phyloP scores from a whole-genome alignment of 495 filamentous ascomycete species.

The Terfezia boudieri region DNA sequence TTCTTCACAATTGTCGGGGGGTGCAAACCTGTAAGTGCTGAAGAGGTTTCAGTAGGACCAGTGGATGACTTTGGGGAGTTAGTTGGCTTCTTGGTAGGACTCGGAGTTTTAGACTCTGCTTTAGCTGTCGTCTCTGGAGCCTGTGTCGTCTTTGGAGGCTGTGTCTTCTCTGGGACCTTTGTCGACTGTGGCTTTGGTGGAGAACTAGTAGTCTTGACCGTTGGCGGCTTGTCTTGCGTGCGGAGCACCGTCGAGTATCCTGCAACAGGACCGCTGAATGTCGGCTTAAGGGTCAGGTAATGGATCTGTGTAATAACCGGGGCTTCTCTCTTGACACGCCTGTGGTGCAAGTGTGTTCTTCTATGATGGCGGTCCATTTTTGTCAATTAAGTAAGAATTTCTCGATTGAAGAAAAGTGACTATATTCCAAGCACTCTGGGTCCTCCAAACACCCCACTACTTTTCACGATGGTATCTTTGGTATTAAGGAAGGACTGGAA shows the following conservation, averaged over 20 bases:
- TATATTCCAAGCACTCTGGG: too few species aligned
- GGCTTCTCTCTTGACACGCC: slow-evolving; percentile 4
- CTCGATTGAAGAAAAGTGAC: too few species aligned
- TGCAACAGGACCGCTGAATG: slow-evolving; percentile 4
- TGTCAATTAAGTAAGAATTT: background rate
- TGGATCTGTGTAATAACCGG: slow-evolving; percentile 1
- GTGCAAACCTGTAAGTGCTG: slow-evolving; percentile 3
- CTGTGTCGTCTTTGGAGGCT: background rate
- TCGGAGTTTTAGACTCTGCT: background rate
- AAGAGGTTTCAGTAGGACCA: slow-evolving; percentile 5
- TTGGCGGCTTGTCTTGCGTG: background rate
- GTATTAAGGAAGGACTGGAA: too few species aligned
- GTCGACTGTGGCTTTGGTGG: slow-evolving; percentile 3
- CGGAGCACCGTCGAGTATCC: slow-evolving; percentile 10
- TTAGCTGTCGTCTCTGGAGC: slow-evolving; percentile 3
- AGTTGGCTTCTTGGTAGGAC: background rate
- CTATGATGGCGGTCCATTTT: slow-evolving; percentile 11
- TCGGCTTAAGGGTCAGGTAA: slow-evolving; percentile 5
- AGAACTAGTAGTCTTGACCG: slow-evolving; percentile 9
- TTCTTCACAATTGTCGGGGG: slow-evolving; percentile 5
- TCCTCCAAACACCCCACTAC: too few species aligned
- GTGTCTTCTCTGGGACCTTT: background rate
- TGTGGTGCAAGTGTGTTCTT: slow-evolving; percentile 5
- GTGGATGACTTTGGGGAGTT: slow-evolving; percentile 1
- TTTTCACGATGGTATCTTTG: too few species aligned